phyloP scores from a whole-genome alignment of 2,329 filamentous ascomycete species.

The Aspergillus quadrilineatus region DNA sequence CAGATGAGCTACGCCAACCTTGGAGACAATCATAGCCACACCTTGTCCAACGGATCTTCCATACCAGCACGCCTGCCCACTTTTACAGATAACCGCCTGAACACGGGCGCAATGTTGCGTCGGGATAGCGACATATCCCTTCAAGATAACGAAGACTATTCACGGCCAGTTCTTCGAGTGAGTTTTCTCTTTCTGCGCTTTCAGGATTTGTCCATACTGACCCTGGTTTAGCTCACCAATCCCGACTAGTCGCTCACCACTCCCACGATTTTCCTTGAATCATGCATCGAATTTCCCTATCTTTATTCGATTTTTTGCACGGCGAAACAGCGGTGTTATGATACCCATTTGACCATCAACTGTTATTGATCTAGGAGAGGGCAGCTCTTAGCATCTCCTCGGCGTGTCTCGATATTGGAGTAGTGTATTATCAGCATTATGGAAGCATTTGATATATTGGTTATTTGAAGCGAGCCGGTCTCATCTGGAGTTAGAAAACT shows the following conservation, averaged over 20 bases:
- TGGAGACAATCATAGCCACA: constrained; percentile 28
- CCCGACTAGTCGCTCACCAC: constrained; percentile 29
- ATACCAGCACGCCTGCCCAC: constrained; percentile 27
- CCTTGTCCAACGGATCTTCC: constrained; percentile 25
- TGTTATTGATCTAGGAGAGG: constrained; percentile 20
- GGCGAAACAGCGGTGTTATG: constrained; percentile 38
- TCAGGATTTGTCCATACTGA: constrained; percentile 16
- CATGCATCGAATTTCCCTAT: constrained; percentile 19
- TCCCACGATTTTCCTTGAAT: constrained; percentile 15
- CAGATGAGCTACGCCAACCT: constrained; percentile 36
- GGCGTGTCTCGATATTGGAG: constrained; percentile 10
- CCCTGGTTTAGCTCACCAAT: constrained; percentile 32
- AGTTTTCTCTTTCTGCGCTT: constrained; percentile 18
- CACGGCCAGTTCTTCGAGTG: constrained; percentile 45
- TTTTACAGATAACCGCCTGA: constrained; percentile 48
- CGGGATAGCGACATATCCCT: constrained; percentile 47
- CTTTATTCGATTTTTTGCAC: constrained; percentile 28
- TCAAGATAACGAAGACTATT: constrained; percentile 51
- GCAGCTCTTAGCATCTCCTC: constrained; percentile 1
- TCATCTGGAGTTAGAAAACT: too few relatives aligned
- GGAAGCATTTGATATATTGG: not conserved
- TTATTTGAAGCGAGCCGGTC: not conserved
- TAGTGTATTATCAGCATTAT: constrained; percentile 15
- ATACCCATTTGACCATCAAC: constrained; percentile 39
- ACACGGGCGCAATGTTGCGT: constrained; percentile 40